Conservation (phyloP, 345 rosid species). For the Boechera retrofracta region DNA sequence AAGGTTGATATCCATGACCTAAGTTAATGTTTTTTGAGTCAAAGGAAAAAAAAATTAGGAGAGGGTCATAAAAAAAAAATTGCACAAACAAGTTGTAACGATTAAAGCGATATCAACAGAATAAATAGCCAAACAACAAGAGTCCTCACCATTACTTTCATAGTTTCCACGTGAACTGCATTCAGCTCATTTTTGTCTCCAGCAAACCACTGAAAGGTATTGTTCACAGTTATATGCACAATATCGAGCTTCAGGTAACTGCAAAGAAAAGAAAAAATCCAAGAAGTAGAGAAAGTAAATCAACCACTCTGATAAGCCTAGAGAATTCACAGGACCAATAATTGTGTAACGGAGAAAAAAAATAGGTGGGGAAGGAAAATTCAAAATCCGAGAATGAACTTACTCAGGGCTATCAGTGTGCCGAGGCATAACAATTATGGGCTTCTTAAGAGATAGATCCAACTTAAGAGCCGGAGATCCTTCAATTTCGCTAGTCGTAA, state of each 20-base stretch:
- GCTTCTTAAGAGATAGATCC: slow-evolving; percentile 87
- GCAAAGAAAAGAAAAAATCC: slow-evolving; percentile 42
- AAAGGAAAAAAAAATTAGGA: slow-evolving; percentile 1
- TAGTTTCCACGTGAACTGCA: slow-evolving; percentile 83
- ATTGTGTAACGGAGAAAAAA: slow-evolving; percentile 18
- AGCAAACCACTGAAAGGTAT: slow-evolving; percentile 82
- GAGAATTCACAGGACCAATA: slow-evolving; percentile 22
- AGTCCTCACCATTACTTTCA: slow-evolving; percentile 81
- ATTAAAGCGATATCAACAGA: slow-evolving; percentile 28
- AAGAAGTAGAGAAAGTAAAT: slow-evolving; percentile 29
- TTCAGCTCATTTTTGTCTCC: slow-evolving; percentile 77
- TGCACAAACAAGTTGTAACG: slow-evolving; percentile 2
- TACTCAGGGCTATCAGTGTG: slow-evolving; percentile 90
- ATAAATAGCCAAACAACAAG: slow-evolving; percentile 25
- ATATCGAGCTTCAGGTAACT: slow-evolving; percentile 97
- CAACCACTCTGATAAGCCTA: slow-evolving; percentile 13
- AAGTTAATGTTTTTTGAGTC: slow-evolving; percentile 22
- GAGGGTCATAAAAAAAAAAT: not conserved
- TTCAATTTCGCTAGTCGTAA: slow-evolving; percentile 84
- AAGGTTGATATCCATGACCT: slow-evolving; percentile 95
- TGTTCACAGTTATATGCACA: slow-evolving; percentile 84
- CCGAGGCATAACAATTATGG: slow-evolving; percentile 96
- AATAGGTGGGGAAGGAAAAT: slow-evolving; percentile 1
- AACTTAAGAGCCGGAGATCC: slow-evolving; percentile 95
- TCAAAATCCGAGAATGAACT: slow-evolving; percentile 47